Evolutionary conservation across 2,329 filamentous ascomycete species (phyloP).

Genomic region (Fusarium dimerum): DNA sequence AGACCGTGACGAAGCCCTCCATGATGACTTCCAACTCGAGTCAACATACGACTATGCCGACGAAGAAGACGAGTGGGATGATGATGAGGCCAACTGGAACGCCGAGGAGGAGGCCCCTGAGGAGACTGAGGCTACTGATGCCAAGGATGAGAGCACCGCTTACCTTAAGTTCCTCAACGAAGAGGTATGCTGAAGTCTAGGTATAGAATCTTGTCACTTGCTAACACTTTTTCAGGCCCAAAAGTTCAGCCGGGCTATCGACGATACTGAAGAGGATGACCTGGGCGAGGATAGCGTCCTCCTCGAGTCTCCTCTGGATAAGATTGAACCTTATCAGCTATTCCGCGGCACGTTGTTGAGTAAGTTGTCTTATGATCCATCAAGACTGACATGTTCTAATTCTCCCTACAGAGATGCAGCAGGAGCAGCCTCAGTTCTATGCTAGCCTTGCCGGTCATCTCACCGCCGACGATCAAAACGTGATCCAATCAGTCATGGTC

Average conservation of each 20-base stretch:
- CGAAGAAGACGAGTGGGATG: slow-evolving; percentile 79
- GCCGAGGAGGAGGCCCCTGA: slow-evolving; percentile 70
- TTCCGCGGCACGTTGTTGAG: slow-evolving; percentile 82
- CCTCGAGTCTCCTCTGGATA: slow-evolving; percentile 91
- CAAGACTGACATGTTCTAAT: slow-evolving; percentile 25
- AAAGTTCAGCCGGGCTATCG: slow-evolving; percentile 73
- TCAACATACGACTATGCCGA: slow-evolving; percentile 60
- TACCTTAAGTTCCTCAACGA: slow-evolving; percentile 96
- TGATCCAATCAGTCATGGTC: slow-evolving; percentile 79
- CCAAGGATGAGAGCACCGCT: slow-evolving; percentile 86
- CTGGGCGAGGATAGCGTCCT: slow-evolving; percentile 90
- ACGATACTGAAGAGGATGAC: slow-evolving; percentile 78
- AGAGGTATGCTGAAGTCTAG: slow-evolving; percentile 57
- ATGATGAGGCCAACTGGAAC: slow-evolving; percentile 81
- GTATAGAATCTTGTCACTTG: slow-evolving; percentile 19
- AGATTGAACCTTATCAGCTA: slow-evolving; percentile 88
- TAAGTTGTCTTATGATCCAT: slow-evolving; percentile 50
- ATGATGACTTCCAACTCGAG: slow-evolving; percentile 79
- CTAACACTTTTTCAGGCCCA: slow-evolving; percentile 60
- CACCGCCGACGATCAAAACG: slow-evolving; percentile 74
- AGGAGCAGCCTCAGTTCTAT: slow-evolving; percentile 89
- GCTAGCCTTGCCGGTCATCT: slow-evolving; percentile 76
- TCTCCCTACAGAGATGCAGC: slow-evolving; percentile 70
- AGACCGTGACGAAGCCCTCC: slow-evolving; percentile 90
- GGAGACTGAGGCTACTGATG: slow-evolving; percentile 60